Evolutionary conservation across 2,329 filamentous ascomycete species (phyloP), one percentile per base, ranked within the genome.

Genomic region (Coniochaeta hoffmannii): DNA sequence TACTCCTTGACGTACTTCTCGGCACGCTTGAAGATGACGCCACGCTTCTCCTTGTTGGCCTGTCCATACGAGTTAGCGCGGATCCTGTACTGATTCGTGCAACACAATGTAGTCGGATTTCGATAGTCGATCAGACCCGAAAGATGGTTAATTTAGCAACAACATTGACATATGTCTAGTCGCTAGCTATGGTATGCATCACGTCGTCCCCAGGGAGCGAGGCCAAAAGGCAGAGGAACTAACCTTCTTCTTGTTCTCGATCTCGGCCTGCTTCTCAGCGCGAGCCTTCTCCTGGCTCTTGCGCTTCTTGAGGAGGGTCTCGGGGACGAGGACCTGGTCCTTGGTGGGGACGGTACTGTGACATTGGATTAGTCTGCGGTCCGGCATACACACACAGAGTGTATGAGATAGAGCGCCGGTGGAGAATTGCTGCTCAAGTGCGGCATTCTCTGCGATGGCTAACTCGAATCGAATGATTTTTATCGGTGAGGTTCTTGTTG

Each of bases 1-100:
- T 99, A 99, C 83, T 99, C 94, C 85, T 96, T 93, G 70, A 99
- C 91, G 82, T 99, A 99, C 79, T 94, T 92, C 85, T 99, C 94
- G 69, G 94, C 94, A 77, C 94, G 92, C 87, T 97, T 96, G 90
- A 99, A 99, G 87, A 99, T 96, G 73, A 93, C 89, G 67, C 83
- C 81, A 72, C 94, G 92, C 89, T 97, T 99, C 83, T 96, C 88
- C 87, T 97, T 99, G 85, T 89, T 94, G 81, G 89, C 87, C 90
- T 99, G 68, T 62, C 50, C 12, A n/a, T 55, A 53, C 49, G 60
- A 61, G 64, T 65, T 64, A 64, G 63, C 56, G 58, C 53, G 3
- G 19, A 46, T 53, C 50, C 54, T 31, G 70, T n/a, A 79, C 63
- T 78, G 72, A 8, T 41, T 22, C 3, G 9, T 31, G 28, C 30